Evolutionary conservation across 2,329 filamentous ascomycete species (phyloP).

Genomic region (Cordyceps tenuipes): DNA sequence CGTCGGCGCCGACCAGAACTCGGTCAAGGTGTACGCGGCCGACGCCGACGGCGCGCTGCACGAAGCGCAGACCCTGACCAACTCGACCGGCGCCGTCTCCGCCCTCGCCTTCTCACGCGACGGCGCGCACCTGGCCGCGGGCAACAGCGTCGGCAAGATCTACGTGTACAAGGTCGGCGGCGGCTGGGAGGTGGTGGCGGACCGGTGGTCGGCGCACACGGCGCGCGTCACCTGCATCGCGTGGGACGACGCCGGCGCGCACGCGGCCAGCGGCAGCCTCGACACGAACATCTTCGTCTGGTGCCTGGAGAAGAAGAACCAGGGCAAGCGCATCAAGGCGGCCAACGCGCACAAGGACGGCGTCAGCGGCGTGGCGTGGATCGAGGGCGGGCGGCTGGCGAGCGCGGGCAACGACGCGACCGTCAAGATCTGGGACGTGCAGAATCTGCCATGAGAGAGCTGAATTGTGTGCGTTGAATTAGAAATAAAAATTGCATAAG

Average conservation of each 20-base stretch:
- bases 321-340: slow-evolving; percentile 75
- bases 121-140: slow-evolving; percentile 71
- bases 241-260: slow-evolving; percentile 72
- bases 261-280: slow-evolving; percentile 74
- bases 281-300: slow-evolving; percentile 92
- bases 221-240: slow-evolving; percentile 50
- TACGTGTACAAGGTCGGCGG: slow-evolving; percentile 58
- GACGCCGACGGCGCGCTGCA: slow-evolving; percentile 48
- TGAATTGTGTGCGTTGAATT: not conserved
- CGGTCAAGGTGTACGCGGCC: slow-evolving; percentile 62
- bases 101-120: slow-evolving; percentile 74
- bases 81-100: slow-evolving; percentile 65
- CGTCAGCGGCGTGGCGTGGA: slow-evolving; percentile 80
- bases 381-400: slow-evolving; percentile 60
- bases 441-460: slow-evolving; percentile 22
- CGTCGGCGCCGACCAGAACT: slow-evolving; percentile 65
- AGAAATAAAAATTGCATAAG: not conserved
- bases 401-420: slow-evolving; percentile 82
- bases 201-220: slow-evolving; percentile 58
- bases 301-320: slow-evolving; percentile 70
- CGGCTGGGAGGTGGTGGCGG: slow-evolving; percentile 65
- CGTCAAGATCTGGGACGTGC: slow-evolving; percentile 71
- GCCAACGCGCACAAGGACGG: slow-evolving; percentile 93
- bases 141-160: slow-evolving; percentile 80
- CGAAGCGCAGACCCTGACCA: slow-evolving; percentile 50